Evolutionary conservation across 208 protist genomes (phyloP), one percentile per base, ranked within the genome.

Genomic region (Leishmania tropica): DNA sequence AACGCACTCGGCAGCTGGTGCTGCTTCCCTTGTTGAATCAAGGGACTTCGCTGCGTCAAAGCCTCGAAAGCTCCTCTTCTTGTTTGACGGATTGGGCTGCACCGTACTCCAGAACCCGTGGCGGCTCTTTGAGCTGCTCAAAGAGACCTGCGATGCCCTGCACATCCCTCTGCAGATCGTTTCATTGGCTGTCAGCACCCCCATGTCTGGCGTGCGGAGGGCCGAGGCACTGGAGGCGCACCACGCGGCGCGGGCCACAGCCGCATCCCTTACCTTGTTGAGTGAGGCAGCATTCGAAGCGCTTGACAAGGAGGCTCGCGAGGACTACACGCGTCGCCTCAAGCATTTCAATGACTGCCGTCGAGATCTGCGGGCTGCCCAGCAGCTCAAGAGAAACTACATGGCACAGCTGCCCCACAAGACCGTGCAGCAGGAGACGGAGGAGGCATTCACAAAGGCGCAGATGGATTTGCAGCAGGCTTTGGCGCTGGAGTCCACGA

Each of bases 281-380:
- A 81, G 81, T 10, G 96, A 98, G 80, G 90, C 84, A 13, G 91
- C 85, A 21, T 98, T 95, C 85, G 96, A 96, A 77, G 75, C 78
- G 42, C 75, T 97, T 11, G 68, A 37, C 45, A 80, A 76, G 28
- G 84, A 77, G 45, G 90, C 90, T 28, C 93, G 90, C 1, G 88
- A 94, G 21, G 80, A 81, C 15, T 96, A 97, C 88, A 96, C 97
- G 80, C 64, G 70, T 11, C 88, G 87, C 15, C 87, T 97, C 24
- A 90, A 96, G 83, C 87, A 95, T 72, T 93, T 90, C 78, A 97
- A 96, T 72, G 90, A 96, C 79, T 96, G 93, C 80, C 91, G 92
- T 53, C 85, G 87, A 53, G 89, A 90, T 42, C 75, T 96, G 65
- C 80, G 86, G 17, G 84, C 79, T 19, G 88, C 84, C 60, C 83